Conservation (phyloP, 2,329 filamentous ascomycete genomes). For the Microcyclosporella mali region DNA sequence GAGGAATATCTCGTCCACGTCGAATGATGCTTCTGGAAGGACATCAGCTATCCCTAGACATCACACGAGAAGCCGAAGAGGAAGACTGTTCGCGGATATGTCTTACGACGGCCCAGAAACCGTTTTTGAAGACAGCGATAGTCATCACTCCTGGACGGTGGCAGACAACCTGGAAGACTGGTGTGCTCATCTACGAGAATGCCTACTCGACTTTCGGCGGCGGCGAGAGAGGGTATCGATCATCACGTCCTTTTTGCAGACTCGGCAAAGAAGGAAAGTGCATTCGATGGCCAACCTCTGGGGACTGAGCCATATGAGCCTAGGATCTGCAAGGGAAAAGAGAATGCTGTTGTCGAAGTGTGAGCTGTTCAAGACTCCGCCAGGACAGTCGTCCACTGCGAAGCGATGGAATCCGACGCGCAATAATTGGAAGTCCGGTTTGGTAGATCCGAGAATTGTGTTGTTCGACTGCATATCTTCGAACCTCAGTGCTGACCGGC, state of each 20-base stretch:
- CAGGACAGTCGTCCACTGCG: background rate
- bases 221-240: slow-evolving; percentile 8
- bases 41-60: background rate
- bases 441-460: slow-evolving; percentile 10
- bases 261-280: slow-evolving; percentile 13
- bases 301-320: slow-evolving; percentile 15
- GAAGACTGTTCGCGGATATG: slow-evolving; percentile 9
- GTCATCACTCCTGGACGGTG: slow-evolving; percentile 16
- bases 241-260: slow-evolving; percentile 12
- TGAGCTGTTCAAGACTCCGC: slow-evolving; percentile 4
- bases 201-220: slow-evolving; percentile 10
- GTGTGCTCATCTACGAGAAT: slow-evolving; percentile 8
- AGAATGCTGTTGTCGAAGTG: slow-evolving; percentile 15
- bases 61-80: slow-evolving; percentile 1
- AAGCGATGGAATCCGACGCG: slow-evolving; percentile 14
- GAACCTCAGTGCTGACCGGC: background rate
- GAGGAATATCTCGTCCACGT: background rate
- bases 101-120: slow-evolving; percentile 6
- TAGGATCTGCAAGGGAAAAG: slow-evolving; percentile 11
- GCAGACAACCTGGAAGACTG: slow-evolving; percentile 13
- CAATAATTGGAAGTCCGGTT: slow-evolving; percentile 9
- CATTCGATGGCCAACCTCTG: slow-evolving; percentile 16
- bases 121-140: slow-evolving; percentile 15
- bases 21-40: background rate
- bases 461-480: slow-evolving; percentile 8